These are phyloP conservation scores for Canna indica DNA, from an alignment of 176 grass and related monocot genomes.

Conservation along the genomic window DNA sequence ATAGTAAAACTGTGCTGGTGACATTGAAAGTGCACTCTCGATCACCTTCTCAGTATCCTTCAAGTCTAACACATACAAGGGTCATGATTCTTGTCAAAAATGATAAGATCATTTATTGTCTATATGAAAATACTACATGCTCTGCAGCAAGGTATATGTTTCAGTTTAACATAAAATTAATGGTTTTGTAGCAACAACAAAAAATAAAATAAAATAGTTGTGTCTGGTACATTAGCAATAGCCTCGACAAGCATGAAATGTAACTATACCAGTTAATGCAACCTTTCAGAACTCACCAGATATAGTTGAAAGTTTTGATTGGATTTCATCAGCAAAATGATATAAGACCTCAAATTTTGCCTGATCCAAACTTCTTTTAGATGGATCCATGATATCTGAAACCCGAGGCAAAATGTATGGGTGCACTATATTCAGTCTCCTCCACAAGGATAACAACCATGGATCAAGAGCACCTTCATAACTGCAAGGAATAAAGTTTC, in stretches of 20 bases:
- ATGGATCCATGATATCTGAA: slow-evolving; percentile 63
- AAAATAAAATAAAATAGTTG: neutral
- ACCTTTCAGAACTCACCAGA: slow-evolving; percentile 32
- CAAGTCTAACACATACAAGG: slow-evolving; percentile 36
- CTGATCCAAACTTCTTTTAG: slow-evolving; percentile 44
- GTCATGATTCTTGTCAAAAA: neutral
- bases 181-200: neutral
- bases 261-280: neutral
- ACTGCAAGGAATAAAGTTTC: slow-evolving; percentile 20
- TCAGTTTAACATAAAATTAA: neutral
- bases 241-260: neutral
- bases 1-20: slow-evolving; percentile 47
- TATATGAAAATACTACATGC: neutral
- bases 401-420: slow-evolving; percentile 48
- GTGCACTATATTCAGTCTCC: slow-evolving; percentile 45
- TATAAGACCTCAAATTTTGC: slow-evolving; percentile 60
- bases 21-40: slow-evolving; percentile 52
- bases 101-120: neutral
- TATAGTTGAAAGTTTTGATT: slow-evolving; percentile 28
- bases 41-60: slow-evolving; percentile 43
- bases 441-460: slow-evolving; percentile 80
- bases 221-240: neutral
- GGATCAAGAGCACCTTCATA: slow-evolving; percentile 84
- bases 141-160: neutral
- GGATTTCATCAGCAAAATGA: slow-evolving; percentile 31